Conservation (phyloP, 495 filamentous ascomycete species). For the Penicillium verhagenii region DNA sequence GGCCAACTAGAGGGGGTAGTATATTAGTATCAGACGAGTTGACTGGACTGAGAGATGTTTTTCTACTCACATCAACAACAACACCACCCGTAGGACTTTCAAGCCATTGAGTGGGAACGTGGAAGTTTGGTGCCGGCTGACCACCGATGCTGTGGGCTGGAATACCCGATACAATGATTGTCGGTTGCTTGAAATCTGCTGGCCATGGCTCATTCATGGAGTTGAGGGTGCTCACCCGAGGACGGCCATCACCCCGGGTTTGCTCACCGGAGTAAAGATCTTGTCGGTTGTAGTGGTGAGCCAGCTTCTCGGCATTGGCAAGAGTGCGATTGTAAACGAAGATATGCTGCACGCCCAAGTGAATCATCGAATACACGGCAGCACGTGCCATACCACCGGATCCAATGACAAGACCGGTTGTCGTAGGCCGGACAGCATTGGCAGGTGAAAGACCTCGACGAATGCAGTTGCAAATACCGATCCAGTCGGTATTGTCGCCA, state of each 20-base stretch:
- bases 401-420: slow-evolving; percentile 70
- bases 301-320: slow-evolving; percentile 60
- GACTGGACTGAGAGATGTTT: neutral
- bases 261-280: slow-evolving; percentile 25
- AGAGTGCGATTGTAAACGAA: slow-evolving; percentile 70
- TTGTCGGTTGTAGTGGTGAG: slow-evolving; percentile 63
- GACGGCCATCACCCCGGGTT: slow-evolving; percentile 19
- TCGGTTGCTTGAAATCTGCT: slow-evolving; percentile 59
- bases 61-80: slow-evolving; percentile 62
- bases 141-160: slow-evolving; percentile 64
- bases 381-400: slow-evolving; percentile 80
- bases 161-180: slow-evolving; percentile 72
- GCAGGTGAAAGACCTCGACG: slow-evolving; percentile 72
- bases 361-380: slow-evolving; percentile 75
- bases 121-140: slow-evolving; percentile 64
- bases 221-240: slow-evolving; percentile 53
- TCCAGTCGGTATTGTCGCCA: slow-evolving; percentile 85
- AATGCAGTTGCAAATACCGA: slow-evolving; percentile 68
- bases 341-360: slow-evolving; percentile 71
- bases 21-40: neutral
- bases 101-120: slow-evolving; percentile 69
- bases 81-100: slow-evolving; percentile 75
- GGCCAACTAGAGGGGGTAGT: slow-evolving; percentile 54
- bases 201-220: slow-evolving; percentile 64
- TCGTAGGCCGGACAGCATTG: slow-evolving; percentile 68